Evolutionary conservation across 116 monocot genomes (phyloP).

Genomic region (Trichopus zeylanicus): DNA sequence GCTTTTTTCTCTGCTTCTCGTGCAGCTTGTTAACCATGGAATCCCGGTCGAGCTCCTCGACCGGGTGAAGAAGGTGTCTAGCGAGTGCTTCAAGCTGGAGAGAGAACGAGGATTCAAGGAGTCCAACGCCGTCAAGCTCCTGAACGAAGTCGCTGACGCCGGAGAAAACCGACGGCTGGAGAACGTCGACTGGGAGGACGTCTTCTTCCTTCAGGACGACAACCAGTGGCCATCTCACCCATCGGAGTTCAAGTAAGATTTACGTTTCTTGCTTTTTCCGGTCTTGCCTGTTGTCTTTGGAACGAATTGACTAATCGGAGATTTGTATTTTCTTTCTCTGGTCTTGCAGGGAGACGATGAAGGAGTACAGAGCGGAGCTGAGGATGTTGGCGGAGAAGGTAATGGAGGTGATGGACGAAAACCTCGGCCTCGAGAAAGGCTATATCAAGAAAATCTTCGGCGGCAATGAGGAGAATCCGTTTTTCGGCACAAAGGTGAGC

Average conservation of each 20-base stretch:
- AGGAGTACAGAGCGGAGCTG: conserved; percentile 49
- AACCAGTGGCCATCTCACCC: conserved; percentile 37
- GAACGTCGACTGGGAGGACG: conserved; percentile 46
- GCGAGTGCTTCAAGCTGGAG: conserved; percentile 28
- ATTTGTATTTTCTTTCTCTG: neutral
- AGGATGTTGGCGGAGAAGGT: conserved; percentile 53
- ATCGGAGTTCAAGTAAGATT: conserved; percentile 19
- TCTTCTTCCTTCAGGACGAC: conserved; percentile 30
- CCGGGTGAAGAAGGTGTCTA: conserved; percentile 39
- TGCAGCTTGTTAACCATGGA: conserved; percentile 46
- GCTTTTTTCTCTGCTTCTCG: too few species aligned
- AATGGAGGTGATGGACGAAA: conserved; percentile 48
- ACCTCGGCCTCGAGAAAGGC: conserved; percentile 49
- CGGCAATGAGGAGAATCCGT: conserved; percentile 15
- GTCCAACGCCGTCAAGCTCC: conserved; percentile 17
- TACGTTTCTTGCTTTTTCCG: neutral
- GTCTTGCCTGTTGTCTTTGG: neutral
- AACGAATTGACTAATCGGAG: neutral
- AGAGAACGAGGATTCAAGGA: conserved; percentile 32
- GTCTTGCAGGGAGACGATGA: conserved; percentile 43
- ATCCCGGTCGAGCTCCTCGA: conserved; percentile 40
- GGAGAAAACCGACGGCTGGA: conserved; percentile 5
- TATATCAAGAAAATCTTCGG: conserved; percentile 39
- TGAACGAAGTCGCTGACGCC: conserved; percentile 18
- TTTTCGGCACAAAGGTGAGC: conserved; percentile 76